Base-by-base conservation (phyloP, 805 yeast genomes). In the Candida nitratophila region DNA sequence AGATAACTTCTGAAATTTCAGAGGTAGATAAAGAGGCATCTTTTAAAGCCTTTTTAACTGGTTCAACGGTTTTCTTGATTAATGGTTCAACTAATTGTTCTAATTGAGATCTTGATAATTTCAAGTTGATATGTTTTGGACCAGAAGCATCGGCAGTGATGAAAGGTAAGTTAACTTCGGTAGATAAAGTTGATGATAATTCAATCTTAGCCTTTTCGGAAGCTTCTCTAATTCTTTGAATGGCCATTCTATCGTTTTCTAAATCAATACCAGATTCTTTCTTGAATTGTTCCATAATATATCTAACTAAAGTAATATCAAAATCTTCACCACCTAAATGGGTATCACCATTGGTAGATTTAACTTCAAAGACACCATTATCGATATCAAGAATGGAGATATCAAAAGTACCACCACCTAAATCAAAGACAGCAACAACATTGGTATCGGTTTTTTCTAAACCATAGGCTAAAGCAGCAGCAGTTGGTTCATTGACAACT, bases 391-490 rank as follows among this genome's bases (percentile, higher is more conserved):
- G 78, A 66, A 89, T 86, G 58, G 97, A 89, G 70, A 89, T 84
- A 84, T 89, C 97, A 67, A 89, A 89, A 61, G 97, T 89, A 81
- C 97, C 97, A 70, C 97, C 97, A 81, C 97, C 97, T 63, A 89
- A 78, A 73, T 89, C 97, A 74, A 90, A 89, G 54, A 89, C 97
- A 50, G 97, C 97, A 58, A 89, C 95, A 50, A 65, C 67, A 46
- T 59, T 63, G 29, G 67, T 54, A 55, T 76, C 80, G 31, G 70
- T 57, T 74, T 84, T 85, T 73, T 88, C 96, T 61, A 88, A 75
- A 73, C 96, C 96, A 70, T 88, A 88, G 52, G 96, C 96, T 61
- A 88, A 74, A 51, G 96, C 96, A 52, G 96, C 93, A 51, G 93
- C 93, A 51, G 93, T 84, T 59, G 95, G 95, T 76, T 85, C 95